phyloP scores from a whole-genome alignment of 768 basidiomycete genomes.

The Pisolithus tinctorius region DNA sequence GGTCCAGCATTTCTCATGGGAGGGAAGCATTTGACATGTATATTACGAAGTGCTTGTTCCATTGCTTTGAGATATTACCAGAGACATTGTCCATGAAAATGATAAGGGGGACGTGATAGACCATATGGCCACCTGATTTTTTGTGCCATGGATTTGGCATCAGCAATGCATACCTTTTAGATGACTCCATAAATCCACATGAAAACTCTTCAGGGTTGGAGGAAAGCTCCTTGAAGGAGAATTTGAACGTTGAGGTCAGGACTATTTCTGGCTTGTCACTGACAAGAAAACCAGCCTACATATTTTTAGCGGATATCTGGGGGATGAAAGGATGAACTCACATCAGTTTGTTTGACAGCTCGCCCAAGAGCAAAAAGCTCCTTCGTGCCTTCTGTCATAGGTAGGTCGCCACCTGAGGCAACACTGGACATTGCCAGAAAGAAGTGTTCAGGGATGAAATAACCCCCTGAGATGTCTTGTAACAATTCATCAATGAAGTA shows the following conservation, averaged over 20 bases:
- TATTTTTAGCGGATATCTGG: no score
- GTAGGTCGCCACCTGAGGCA: no score
- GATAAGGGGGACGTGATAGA: background rate
- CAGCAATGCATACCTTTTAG: background rate
- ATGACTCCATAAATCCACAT: background rate
- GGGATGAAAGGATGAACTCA: no score
- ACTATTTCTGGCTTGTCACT: no score
- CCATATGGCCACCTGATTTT: background rate
- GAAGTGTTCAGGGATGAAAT: conserved; percentile 8
- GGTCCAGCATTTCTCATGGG: conserved; percentile 28
- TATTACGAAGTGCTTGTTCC: conserved; percentile 40
- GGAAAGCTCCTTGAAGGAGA: background rate
- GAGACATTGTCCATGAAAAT: conserved; percentile 34
- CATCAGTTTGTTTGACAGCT: no score
- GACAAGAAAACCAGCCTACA: no score
- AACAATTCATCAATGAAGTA: conserved; percentile 16
- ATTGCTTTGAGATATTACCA: conserved; percentile 37
- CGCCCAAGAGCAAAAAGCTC: no score
- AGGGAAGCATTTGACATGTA: conserved; percentile 33
- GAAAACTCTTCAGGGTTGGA: background rate
- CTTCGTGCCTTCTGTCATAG: no score
- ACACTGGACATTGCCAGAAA: background rate
- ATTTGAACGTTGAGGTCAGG: no score
- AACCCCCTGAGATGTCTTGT: background rate
- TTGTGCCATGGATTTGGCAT: background rate